Evolutionary conservation across 2,329 filamentous ascomycete genomes (phyloP), one percentile per base, ranked within the genome.

Genomic region (Phymatotrichopsis omnivora): DNA sequence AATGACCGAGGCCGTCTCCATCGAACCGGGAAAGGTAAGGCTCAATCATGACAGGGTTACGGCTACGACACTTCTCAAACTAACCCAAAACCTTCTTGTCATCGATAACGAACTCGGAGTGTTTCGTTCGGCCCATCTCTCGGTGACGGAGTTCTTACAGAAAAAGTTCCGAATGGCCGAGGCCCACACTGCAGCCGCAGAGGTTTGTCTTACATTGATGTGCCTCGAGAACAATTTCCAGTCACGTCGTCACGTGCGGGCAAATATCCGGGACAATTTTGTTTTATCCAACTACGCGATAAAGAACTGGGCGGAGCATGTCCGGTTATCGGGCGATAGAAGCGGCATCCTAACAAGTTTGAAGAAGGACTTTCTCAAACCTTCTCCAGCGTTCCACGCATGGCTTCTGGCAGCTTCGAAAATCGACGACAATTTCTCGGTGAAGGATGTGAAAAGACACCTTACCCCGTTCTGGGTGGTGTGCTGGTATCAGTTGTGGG

Each of bases 61-160:
- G 7, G 10, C 19, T 2, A 3, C 12, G 8, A n/a, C 3, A 4
- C 8, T 43, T 16, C 32, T 43, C 11, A 33, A 43, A 22, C 35
- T 46, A 8, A 46, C 42, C 23, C 36, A 49, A n/a, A 49, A 49
- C n/a, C 37, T 49, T 17, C n/a, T 49, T 7, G 31, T 49, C 8
- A 28, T 42, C 11, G 42, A 49, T 20, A 17, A 49, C 14, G 12
- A 43, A 27, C 37, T 49, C 1, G 11, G 20, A 5, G 30, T 46
- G 19, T 20, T 49, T 30, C 36, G 47, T 30, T 46, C 46, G 16
- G 42, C 37, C 23, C 47, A 49, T 34, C 44, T 42, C 25, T 49
- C 47, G 7, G 42, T 49, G 7, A 36, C 42, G 1, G 42, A 49
- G 19, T 49, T 44, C 19, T 22, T 44, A 6, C 25, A 17, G 2